Evolutionary conservation across 2,329 filamentous ascomycete genomes (phyloP).

Genomic region (Ascochyta koolunga): DNA sequence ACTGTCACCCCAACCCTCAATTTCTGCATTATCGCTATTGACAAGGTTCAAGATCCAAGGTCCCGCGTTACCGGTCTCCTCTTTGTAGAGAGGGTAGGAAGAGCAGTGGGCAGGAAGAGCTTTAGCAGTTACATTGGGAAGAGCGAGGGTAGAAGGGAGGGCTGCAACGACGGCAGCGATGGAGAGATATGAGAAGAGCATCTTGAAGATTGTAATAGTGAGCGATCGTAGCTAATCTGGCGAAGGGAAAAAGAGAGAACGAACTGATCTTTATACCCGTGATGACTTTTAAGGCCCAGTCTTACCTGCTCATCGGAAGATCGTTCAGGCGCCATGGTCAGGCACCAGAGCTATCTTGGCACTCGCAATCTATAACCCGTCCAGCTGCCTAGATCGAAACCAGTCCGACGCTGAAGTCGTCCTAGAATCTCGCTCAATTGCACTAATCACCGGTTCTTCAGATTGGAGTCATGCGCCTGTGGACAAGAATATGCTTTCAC

Average conservation of each 20-base stretch:
- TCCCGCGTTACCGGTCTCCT: slow-evolving; percentile 18
- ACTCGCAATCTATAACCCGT: neutral
- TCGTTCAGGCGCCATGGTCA: neutral
- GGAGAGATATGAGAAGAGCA: slow-evolving; percentile 37
- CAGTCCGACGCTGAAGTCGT: neutral
- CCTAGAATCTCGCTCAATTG: neutral
- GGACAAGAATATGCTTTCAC: neutral
- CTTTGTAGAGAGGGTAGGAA: slow-evolving; percentile 27
- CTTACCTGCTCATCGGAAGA: neutral
- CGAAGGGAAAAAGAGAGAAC: neutral
- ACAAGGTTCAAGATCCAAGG: slow-evolving; percentile 19
- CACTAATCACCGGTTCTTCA: neutral
- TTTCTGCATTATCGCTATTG: slow-evolving; percentile 23
- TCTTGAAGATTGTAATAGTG: neutral
- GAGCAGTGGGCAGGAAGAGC: slow-evolving; percentile 22
- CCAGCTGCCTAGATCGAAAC: neutral
- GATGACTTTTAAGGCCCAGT: neutral
- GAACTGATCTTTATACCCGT: neutral
- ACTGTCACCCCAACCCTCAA: slow-evolving; percentile 21
- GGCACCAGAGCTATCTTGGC: neutral
- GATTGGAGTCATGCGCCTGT: neutral
- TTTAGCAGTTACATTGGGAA: slow-evolving; percentile 21
- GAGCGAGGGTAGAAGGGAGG: slow-evolving; percentile 11
- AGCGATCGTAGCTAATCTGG: neutral
- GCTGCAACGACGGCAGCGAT: slow-evolving; percentile 8